Evolutionary conservation across 164 flowering plant genomes (phyloP).

Genomic region (Hamamelis virginiana): DNA sequence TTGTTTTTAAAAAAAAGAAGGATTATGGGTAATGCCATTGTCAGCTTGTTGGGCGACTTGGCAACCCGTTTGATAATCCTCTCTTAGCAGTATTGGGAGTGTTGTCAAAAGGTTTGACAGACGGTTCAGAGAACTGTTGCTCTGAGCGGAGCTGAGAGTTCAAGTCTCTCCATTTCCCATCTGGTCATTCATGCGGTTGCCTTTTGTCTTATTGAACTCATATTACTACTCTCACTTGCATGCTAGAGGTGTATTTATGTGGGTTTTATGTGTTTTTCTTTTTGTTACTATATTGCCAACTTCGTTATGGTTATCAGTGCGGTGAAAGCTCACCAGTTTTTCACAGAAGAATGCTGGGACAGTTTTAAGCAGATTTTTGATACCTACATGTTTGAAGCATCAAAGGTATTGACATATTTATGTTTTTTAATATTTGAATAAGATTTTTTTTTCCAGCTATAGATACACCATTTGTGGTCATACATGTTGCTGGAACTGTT

Average conservation of each 20-base stretch:
- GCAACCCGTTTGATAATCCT: constrained; percentile 82
- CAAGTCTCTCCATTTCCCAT: constrained; percentile 99
- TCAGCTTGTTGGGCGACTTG: constrained; percentile 93
- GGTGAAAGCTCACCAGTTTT: constrained; percentile 84
- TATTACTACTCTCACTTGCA: constrained; percentile 1
- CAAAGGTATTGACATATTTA: constrained; percentile 54
- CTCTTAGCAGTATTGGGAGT: constrained; percentile 59
- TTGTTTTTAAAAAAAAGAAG: too few relatives aligned
- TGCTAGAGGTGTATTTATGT: constrained; percentile 6
- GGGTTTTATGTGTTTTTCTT: neutral
- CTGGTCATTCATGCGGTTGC: constrained; percentile 10
- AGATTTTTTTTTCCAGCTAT: neutral
- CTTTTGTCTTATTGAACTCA: constrained; percentile 1
- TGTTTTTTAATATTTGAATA: neutral
- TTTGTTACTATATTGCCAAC: constrained; percentile 26
- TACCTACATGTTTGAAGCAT: constrained; percentile 83
- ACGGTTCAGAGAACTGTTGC: constrained; percentile 87
- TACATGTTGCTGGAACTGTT: neutral
- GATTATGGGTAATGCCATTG: constrained; percentile 96
- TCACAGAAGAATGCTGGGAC: constrained; percentile 86
- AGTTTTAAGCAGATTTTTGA: constrained; percentile 83
- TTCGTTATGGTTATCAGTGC: constrained; percentile 59
- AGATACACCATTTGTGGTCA: neutral
- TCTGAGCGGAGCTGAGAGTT: constrained; percentile 98
- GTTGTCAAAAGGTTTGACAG: constrained; percentile 99